phyloP scores from a whole-genome alignment of 1,284 basidiomycete genomes.

The Moesziomyces antarcticus region DNA sequence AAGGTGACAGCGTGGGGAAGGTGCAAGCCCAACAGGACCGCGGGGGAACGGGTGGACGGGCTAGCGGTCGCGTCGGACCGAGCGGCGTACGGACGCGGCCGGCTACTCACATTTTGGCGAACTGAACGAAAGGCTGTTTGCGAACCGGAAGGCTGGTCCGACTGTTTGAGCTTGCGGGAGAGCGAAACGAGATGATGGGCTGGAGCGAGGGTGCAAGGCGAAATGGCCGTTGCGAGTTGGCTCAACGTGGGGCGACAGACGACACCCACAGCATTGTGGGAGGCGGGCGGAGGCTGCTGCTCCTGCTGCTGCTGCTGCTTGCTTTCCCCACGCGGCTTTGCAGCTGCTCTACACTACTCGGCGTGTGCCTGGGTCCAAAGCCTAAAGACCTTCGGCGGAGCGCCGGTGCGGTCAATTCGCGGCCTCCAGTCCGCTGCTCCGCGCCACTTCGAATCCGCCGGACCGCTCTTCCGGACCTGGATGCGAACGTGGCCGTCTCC shows the following conservation, averaged over 20 bases:
- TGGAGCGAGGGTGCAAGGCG: constrained; percentile 1
- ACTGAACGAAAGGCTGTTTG: neutral
- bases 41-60: neutral
- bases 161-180: neutral
- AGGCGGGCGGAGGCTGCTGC: neutral
- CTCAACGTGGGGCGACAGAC: constrained; percentile 9
- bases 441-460: constrained; percentile 15
- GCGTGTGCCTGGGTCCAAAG: neutral
- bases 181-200: constrained; percentile 3
- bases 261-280: too few species aligned
- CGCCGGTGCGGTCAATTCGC: constrained; percentile 36
- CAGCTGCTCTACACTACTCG: neutral
- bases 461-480: constrained; percentile 29
- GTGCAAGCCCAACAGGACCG: neutral
- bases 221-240: constrained; percentile 1
- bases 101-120: constrained; percentile 3
- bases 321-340: neutral
- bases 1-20: too few species aligned
- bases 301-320: too few species aligned
- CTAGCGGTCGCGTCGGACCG: constrained; percentile 42
- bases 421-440: constrained; percentile 9
- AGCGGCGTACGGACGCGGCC: neutral
- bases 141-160: constrained; percentile 12
- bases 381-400: too few species aligned
- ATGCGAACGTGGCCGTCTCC: too few species aligned